phyloP scores from a whole-genome alignment of 1,284 basidiomycete genomes.

The Irpex lacteus region DNA sequence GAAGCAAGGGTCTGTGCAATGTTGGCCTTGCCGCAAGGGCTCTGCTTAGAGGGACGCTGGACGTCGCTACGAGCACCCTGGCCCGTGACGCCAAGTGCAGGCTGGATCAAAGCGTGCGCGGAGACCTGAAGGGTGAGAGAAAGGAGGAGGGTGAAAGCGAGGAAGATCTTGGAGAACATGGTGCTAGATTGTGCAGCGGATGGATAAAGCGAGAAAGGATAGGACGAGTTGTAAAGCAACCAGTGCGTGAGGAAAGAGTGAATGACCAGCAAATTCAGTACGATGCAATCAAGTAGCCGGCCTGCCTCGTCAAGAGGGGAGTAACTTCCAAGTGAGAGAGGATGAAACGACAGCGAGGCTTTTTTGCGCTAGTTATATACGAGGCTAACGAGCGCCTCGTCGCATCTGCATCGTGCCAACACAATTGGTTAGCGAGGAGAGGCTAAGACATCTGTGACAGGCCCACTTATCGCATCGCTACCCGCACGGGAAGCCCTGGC shows the following conservation, averaged over 20 bases:
- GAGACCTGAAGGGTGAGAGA: conserved; percentile 24
- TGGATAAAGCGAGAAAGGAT: conserved; percentile 5
- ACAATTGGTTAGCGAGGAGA: not conserved
- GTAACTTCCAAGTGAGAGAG: conserved; percentile 5
- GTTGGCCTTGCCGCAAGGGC: conserved; percentile 45
- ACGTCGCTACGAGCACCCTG: conserved; percentile 40
- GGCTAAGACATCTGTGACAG: not conserved
- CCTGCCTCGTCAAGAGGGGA: conserved; percentile 16
- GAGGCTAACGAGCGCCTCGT: not conserved
- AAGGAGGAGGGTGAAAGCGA: conserved; percentile 11
- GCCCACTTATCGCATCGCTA: not conserved
- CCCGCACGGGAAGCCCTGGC: not conserved
- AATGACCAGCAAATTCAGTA: conserved; percentile 9
- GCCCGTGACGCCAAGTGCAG: conserved; percentile 45
- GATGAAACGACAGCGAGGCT: not conserved
- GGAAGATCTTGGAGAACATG: conserved; percentile 23
- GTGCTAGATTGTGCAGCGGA: conserved; percentile 3
- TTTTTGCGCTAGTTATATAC: conserved; percentile 5
- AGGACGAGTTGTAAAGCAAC: not conserved
- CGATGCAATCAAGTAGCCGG: conserved; percentile 5
- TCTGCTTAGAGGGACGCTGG: conserved; percentile 37
- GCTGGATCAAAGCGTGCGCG: conserved; percentile 46
- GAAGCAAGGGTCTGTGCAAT: conserved; percentile 39
- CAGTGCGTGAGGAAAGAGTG: conserved; percentile 1
- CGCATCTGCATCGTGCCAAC: not conserved